phyloP scores from a whole-genome alignment of 352 stramenopile species.

The Phytophthora ramorum region DNA sequence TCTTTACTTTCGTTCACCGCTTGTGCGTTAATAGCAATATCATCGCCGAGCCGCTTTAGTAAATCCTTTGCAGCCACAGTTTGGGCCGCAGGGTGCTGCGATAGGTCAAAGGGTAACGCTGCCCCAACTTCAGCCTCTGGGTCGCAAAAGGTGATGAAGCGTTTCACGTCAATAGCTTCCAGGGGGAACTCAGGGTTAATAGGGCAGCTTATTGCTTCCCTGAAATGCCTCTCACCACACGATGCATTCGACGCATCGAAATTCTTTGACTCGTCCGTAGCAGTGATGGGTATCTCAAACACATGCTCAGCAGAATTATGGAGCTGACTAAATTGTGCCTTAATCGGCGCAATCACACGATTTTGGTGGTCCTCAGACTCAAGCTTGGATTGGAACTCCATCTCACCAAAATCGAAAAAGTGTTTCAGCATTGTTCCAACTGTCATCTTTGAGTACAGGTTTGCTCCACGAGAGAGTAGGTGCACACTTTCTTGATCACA shows the following conservation, averaged over 20 bases:
- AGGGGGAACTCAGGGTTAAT: slow-evolving; percentile 84
- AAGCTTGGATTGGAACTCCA: slow-evolving; percentile 70
- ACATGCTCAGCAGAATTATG: slow-evolving; percentile 51
- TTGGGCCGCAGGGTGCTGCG: slow-evolving; percentile 85
- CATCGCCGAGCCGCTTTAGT: slow-evolving; percentile 91
- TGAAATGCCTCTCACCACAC: slow-evolving; percentile 69
- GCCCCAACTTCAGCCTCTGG: slow-evolving; percentile 53
- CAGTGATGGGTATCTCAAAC: slow-evolving; percentile 31
- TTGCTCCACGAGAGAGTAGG: slow-evolving; percentile 77
- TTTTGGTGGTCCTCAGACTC: slow-evolving; percentile 61
- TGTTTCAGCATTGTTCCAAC: slow-evolving; percentile 81
- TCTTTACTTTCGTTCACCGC: slow-evolving; percentile 80
- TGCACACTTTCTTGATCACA: slow-evolving; percentile 72
- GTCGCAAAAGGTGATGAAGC: slow-evolving; percentile 81
- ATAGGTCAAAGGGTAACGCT: slow-evolving; percentile 94
- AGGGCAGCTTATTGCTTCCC: slow-evolving; percentile 12
- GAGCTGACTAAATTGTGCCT: slow-evolving; percentile 68
- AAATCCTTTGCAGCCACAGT: slow-evolving; percentile 95
- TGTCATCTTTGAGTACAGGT: slow-evolving; percentile 85
- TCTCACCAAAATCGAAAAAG: slow-evolving; percentile 84
- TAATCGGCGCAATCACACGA: slow-evolving; percentile 62
- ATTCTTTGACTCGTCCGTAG: slow-evolving; percentile 14
- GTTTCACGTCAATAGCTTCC: slow-evolving; percentile 67
- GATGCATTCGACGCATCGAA: slow-evolving; percentile 84
- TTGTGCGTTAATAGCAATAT: slow-evolving; percentile 90